A percentile compares a stretch with the other conserved stretches of the same genome.
Evolutionary conservation across 2,329 filamentous ascomycete species (phyloP).

Genomic region (Sporothrix curviconia): DNA sequence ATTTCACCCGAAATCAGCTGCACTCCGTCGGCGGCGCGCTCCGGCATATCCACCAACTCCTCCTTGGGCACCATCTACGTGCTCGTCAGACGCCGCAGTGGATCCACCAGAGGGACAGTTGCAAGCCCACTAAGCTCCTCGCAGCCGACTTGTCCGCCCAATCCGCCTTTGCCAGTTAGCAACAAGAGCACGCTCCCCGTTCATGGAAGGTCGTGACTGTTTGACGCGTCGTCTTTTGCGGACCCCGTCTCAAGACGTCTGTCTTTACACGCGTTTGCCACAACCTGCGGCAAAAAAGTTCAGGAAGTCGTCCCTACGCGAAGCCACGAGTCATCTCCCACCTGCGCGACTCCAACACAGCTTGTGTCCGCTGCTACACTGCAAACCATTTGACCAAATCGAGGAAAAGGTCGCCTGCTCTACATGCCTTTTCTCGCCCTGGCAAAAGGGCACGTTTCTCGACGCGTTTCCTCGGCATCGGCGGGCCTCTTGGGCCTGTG

Average conservation of each 20-base stretch:
- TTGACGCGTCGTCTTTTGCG: conserved; percentile 64
- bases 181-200: conserved; percentile 38
- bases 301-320: conserved; percentile 56
- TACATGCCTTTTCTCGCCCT: conserved; percentile 54
- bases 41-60: conserved; percentile 31
- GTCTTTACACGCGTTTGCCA: conserved; percentile 69
- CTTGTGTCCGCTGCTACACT: conserved; percentile 66
- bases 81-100: conserved; percentile 12
- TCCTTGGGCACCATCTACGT: conserved; percentile 25
- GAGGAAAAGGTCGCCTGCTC: conserved; percentile 64
- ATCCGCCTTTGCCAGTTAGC: conserved; percentile 25
- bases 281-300: conserved; percentile 58
- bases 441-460: conserved; percentile 57
- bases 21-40: conserved; percentile 18
- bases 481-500: too few relatives aligned
- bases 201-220: conserved; percentile 66
- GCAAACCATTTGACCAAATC: conserved; percentile 70
- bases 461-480: conserved; percentile 25
- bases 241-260: conserved; percentile 60
- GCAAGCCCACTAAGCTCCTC: conserved; percentile 35
- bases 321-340: conserved; percentile 61
- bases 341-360: conserved; percentile 59
- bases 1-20: too few relatives aligned
- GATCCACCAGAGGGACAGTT: conserved; percentile 42
- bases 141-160: conserved; percentile 29